Percentiles rank a stretch among this genome's conserved stretches.
phyloP scores from a whole-genome alignment of 1,284 basidiomycete genomes.

The Leccinum glutinopallens region DNA sequence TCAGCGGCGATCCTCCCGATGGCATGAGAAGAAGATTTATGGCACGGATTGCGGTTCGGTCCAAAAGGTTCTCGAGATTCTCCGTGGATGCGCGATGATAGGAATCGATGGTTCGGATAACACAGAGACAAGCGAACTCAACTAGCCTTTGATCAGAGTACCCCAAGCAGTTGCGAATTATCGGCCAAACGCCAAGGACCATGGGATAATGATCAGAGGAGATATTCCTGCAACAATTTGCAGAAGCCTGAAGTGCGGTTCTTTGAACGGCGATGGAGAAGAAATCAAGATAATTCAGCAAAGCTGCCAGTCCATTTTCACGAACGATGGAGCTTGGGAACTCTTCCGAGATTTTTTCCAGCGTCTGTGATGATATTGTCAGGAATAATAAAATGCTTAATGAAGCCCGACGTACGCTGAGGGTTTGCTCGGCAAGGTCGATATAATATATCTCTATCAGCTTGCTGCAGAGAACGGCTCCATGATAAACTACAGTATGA shows the following conservation, averaged over 20 bases:
- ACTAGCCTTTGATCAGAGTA: conserved; percentile 94
- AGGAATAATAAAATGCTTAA: conserved; percentile 34
- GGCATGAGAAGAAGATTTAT: conserved; percentile 86
- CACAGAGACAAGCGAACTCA: conserved; percentile 90
- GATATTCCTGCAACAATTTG: conserved; percentile 92
- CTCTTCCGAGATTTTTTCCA: conserved; percentile 97
- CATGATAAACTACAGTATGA: conserved; percentile 93
- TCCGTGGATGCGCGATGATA: conserved; percentile 84
- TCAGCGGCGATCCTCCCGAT: conserved; percentile 81
- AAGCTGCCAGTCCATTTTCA: conserved; percentile 88
- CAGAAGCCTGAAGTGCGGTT: conserved; percentile 93
- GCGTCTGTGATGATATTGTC: conserved; percentile 59
- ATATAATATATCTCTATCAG: too few species aligned
- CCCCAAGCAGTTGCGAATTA: conserved; percentile 79
- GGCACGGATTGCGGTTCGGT: conserved; percentile 79
- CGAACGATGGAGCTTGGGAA: conserved; percentile 93
- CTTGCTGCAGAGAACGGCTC: conserved; percentile 47
- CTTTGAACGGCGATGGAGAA: conserved; percentile 96
- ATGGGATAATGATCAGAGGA: conserved; percentile 85
- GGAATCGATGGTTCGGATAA: conserved; percentile 90
- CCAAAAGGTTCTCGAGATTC: conserved; percentile 84
- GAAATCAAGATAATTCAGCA: conserved; percentile 94
- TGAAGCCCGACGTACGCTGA: too few species aligned
- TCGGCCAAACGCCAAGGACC: conserved; percentile 67
- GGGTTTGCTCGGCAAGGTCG: too few species aligned